phyloP scores from a whole-genome alignment of 768 basidiomycete genomes.

The Mrakia frigida region DNA sequence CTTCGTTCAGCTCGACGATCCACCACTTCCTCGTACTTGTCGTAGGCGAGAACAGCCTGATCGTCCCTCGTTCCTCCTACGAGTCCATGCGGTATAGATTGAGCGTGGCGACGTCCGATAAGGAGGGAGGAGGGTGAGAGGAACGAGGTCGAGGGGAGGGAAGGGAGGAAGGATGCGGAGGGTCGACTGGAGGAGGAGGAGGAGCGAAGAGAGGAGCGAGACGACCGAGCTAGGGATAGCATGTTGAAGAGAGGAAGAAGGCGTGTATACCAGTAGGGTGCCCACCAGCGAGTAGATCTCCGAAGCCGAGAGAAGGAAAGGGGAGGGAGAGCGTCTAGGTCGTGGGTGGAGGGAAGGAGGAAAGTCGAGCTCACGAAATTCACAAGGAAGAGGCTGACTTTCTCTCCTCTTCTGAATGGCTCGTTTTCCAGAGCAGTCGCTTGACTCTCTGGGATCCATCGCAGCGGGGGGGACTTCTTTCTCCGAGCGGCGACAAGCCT shows the following conservation, averaged over 20 bases:
- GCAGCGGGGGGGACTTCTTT: too few relatives aligned
- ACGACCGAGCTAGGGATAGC: not conserved
- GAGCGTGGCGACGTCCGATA: not conserved
- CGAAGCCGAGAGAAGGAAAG: not conserved
- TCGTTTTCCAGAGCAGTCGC: too few relatives aligned
- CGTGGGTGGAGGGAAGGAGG: not conserved
- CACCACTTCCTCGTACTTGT: not conserved
- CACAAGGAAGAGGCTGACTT: too few relatives aligned
- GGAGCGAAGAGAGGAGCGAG: not conserved
- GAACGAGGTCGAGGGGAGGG: not conserved
- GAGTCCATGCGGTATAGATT: not conserved
- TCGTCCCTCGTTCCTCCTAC: not conserved
- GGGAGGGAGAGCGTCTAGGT: not conserved
- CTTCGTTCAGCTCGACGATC: constrained; percentile 22
- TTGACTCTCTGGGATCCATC: too few relatives aligned
- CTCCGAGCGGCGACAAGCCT: too few relatives aligned
- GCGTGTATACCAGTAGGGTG: not conserved
- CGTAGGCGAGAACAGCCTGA: not conserved
- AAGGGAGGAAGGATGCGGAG: not conserved
- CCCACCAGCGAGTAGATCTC: not conserved
- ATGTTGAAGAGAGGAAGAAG: not conserved
- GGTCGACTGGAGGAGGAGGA: not conserved
- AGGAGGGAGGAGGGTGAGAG: not conserved
- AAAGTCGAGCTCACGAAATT: not conserved
- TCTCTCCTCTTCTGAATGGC: too few relatives aligned